A percentile compares a stretch with the other conserved stretches of the same genome.
These are phyloP conservation scores for Blastosporella zonata DNA, from an alignment of 1,284 basidiomycete genomes.

Conservation along the genomic window DNA sequence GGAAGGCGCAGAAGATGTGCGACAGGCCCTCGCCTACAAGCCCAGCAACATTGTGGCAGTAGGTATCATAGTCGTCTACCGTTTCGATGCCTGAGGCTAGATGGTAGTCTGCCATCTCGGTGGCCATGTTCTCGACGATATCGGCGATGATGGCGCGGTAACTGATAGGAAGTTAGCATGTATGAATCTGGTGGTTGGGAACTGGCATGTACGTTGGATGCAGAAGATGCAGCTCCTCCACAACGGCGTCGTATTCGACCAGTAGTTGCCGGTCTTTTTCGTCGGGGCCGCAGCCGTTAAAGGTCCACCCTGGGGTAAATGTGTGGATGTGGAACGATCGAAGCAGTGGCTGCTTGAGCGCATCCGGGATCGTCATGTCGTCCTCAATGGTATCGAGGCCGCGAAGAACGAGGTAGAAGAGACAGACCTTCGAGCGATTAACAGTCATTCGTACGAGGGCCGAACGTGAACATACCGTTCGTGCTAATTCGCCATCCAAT, in stretches of 20 bases:
- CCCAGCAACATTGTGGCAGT: conserved; percentile 99
- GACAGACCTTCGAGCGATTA: conserved; percentile 64
- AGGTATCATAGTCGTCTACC: conserved; percentile 88
- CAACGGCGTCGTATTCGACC: conserved; percentile 82
- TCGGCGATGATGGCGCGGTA: conserved; percentile 84
- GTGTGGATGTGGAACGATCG: conserved; percentile 84
- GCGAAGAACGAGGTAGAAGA: conserved; percentile 95
- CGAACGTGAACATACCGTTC: conserved; percentile 57
- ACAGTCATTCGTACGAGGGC: neutral
- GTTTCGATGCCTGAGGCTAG: conserved; percentile 52
- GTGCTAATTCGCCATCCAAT: conserved; percentile 90
- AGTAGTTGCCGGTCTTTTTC: conserved; percentile 92
- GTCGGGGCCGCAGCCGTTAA: conserved; percentile 77
- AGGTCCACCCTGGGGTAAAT: conserved; percentile 86
- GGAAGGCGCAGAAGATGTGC: conserved; percentile 84
- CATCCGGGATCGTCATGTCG: conserved; percentile 93
- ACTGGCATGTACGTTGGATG: conserved; percentile 51
- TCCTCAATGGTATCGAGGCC: conserved; percentile 97
- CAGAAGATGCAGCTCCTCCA: conserved; percentile 79
- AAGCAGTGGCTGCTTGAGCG: conserved; percentile 84
- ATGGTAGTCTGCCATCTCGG: conserved; percentile 77
- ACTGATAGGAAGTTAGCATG: conserved; percentile 38
- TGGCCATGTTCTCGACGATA: conserved; percentile 84
- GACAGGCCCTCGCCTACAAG: conserved; percentile 97
- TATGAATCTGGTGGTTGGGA: neutral